Evolutionary conservation across 371 early-diverging fungal genomes (phyloP).

Genomic region (Mucor circinelloides): DNA sequence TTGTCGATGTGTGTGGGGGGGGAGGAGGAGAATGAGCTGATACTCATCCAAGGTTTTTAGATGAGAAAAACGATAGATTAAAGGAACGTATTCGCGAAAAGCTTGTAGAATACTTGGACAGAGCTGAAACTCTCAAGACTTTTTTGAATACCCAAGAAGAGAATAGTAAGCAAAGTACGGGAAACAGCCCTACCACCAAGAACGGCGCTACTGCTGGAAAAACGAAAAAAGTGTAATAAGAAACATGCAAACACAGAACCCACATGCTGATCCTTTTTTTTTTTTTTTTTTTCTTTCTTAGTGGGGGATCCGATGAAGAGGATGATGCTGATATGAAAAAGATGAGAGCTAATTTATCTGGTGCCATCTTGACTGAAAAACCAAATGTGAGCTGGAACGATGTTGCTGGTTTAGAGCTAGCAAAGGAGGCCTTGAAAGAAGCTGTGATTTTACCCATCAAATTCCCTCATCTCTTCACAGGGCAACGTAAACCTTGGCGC

Average conservation of each 20-base stretch:
- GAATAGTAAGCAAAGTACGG: conserved; percentile 59
- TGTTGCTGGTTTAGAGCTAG: conserved; percentile 97
- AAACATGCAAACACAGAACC: not conserved
- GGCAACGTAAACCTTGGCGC: conserved; percentile 94
- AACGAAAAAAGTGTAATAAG: conserved; percentile 41
- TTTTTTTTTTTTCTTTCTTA: conserved; percentile 16
- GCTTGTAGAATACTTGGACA: conserved; percentile 88
- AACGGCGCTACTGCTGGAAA: conserved; percentile 56
- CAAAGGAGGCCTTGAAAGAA: conserved; percentile 98
- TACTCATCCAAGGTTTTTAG: conserved; percentile 24
- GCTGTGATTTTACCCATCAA: conserved; percentile 98
- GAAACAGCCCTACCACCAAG: conserved; percentile 52
- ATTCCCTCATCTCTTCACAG: conserved; percentile 95
- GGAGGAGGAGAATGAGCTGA: no score
- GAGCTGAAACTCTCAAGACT: conserved; percentile 93
- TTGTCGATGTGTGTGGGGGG: not conserved
- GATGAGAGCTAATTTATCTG: conserved; percentile 72
- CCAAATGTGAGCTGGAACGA: conserved; percentile 97
- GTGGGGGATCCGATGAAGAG: conserved; percentile 51
- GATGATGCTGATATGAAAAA: conserved; percentile 91
- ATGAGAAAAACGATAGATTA: conserved; percentile 91
- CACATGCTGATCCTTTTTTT: not conserved
- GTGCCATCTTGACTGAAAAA: conserved; percentile 91
- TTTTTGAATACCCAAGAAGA: conserved; percentile 67
- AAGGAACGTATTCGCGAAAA: conserved; percentile 88